These are phyloP conservation scores for Collybia sp. DNA, from an alignment of 768 basidiomycete species.

Conservation along the genomic window DNA sequence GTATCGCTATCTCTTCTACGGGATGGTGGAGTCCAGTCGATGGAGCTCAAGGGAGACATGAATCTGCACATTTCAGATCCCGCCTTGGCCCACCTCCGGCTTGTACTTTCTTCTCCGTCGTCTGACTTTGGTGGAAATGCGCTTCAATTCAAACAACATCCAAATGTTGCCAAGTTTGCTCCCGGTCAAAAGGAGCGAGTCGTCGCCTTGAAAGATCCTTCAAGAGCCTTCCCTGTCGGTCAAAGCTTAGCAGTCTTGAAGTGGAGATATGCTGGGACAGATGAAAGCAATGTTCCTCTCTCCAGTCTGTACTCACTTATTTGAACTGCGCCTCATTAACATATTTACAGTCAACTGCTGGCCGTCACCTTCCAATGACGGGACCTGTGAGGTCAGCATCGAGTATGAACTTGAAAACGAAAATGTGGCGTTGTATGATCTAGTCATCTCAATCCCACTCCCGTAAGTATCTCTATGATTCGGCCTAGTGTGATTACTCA, in stretches of 20 bases:
- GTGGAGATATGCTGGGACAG: slow-evolving; percentile 88
- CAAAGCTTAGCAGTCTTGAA: slow-evolving; percentile 85
- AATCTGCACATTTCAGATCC: slow-evolving; percentile 83
- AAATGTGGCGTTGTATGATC: slow-evolving; percentile 73
- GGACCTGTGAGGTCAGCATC: slow-evolving; percentile 92
- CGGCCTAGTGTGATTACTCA: not conserved
- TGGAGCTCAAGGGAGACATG: slow-evolving; percentile 95
- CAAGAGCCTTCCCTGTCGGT: slow-evolving; percentile 81
- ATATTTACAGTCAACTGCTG: slow-evolving; percentile 83
- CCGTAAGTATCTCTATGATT: slow-evolving; percentile 53
- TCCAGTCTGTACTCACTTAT: slow-evolving; percentile 59
- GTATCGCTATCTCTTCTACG: slow-evolving; percentile 78
- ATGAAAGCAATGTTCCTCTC: slow-evolving; percentile 88
- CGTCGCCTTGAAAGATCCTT: slow-evolving; percentile 80
- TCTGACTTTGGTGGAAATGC: slow-evolving; percentile 57
- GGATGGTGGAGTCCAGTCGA: slow-evolving; percentile 85
- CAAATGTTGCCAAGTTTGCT: slow-evolving; percentile 84
- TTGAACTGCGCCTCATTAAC: not conserved
- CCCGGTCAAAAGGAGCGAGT: slow-evolving; percentile 51
- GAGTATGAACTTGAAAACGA: slow-evolving; percentile 96
- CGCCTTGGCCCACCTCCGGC: slow-evolving; percentile 62
- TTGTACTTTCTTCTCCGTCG: slow-evolving; percentile 55
- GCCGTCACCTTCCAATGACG: slow-evolving; percentile 90
- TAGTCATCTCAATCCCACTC: slow-evolving; percentile 87
- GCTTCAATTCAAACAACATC: slow-evolving; percentile 96